Percentiles rank a stretch among this genome's conserved stretches.
phyloP scores from a whole-genome alignment of 768 basidiomycete species.

The Leccinum aurantiacum region DNA sequence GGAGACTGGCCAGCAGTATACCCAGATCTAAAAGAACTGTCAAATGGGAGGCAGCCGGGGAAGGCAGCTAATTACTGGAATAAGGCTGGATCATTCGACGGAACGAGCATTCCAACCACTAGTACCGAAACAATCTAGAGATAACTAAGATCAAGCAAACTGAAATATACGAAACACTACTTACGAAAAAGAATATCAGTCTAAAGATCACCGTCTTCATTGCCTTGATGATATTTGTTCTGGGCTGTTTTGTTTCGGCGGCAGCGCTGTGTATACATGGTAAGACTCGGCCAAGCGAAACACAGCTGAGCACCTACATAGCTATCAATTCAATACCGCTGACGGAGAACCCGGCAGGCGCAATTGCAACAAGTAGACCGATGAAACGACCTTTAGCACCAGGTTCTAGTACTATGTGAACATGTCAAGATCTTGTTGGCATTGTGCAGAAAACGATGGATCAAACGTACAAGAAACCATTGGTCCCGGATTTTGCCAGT shows the following conservation, averaged over 20 bases:
- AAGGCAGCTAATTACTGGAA: constrained; percentile 35
- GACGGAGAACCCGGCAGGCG: constrained; percentile 61
- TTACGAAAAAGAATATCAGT: constrained; percentile 44
- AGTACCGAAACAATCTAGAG: constrained; percentile 32
- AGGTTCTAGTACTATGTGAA: constrained; percentile 17
- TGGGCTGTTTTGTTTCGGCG: constrained; percentile 75
- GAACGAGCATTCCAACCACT: constrained; percentile 76
- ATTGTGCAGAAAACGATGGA: background rate
- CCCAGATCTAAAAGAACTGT: constrained; percentile 10
- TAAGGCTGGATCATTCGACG: constrained; percentile 58
- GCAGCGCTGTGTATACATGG: constrained; percentile 49
- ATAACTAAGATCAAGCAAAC: constrained; percentile 1
- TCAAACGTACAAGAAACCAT: constrained; percentile 21
- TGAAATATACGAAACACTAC: background rate
- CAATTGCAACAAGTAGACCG: constrained; percentile 21
- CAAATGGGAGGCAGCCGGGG: background rate
- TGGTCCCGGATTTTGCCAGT: constrained; percentile 26
- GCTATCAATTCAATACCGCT: constrained; percentile 76
- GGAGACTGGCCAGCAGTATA: constrained; percentile 67
- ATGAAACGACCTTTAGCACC: constrained; percentile 24
- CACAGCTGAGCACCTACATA: constrained; percentile 42
- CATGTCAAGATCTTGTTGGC: background rate
- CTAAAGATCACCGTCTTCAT: constrained; percentile 78
- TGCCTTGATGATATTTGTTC: constrained; percentile 76
- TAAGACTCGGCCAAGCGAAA: constrained; percentile 14